A percentile compares a stretch with the other conserved stretches of the same genome.
Evolutionary conservation across 2,329 filamentous ascomycete species (phyloP).

Genomic region (Cercospora sp.): DNA sequence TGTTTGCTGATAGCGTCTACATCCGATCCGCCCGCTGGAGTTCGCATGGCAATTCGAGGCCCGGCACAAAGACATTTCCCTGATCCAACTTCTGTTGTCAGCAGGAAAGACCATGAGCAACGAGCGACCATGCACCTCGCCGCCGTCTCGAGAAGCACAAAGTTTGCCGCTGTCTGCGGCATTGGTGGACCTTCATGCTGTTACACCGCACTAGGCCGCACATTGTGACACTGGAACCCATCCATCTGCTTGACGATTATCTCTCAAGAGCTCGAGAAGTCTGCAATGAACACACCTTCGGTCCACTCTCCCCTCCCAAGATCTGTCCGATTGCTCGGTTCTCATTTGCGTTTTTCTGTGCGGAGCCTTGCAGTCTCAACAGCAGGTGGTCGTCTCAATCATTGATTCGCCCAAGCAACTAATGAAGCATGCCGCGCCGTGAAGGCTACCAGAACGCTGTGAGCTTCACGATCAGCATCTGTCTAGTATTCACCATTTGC

Average conservation of each 20-base stretch:
- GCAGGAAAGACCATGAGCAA: background rate
- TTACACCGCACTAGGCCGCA: background rate
- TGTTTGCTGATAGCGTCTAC: background rate
- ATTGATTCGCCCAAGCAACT: background rate
- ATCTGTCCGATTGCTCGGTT: background rate
- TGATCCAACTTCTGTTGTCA: background rate
- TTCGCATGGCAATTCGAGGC: background rate
- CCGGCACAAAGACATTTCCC: background rate
- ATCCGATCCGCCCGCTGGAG: background rate
- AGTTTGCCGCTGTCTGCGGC: background rate
- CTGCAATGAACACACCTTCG: constrained; percentile 5
- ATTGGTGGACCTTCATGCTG: background rate
- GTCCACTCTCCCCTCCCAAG: background rate
- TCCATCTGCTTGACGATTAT: background rate
- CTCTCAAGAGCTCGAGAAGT: constrained; percentile 3
- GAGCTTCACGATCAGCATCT: constrained; percentile 38
- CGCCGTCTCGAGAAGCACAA: constrained; percentile 3
- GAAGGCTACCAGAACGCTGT: constrained; percentile 33
- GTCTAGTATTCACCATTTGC: constrained; percentile 36
- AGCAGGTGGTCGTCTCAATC: background rate
- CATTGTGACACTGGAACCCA: background rate
- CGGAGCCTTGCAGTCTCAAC: background rate
- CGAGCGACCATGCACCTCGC: background rate
- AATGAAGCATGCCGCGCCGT: constrained; percentile 29
- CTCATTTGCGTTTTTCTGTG: background rate